Evolutionary conservation across 2,329 filamentous ascomycete species (phyloP).

Genomic region (Lasiodiplodia sp.): DNA sequence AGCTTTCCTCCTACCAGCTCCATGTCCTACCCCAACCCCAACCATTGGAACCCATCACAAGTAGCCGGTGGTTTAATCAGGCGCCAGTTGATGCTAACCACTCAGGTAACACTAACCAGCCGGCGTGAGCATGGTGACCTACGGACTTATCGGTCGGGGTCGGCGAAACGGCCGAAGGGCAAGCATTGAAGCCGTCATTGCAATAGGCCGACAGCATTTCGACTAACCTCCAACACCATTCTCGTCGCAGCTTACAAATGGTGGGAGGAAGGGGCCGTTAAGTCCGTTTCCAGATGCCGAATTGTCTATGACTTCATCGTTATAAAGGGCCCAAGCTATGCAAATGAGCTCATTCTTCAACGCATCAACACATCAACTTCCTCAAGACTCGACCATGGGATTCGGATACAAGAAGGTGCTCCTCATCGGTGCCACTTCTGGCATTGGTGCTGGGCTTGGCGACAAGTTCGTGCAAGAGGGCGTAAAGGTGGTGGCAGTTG

Average conservation of each 20-base stretch:
- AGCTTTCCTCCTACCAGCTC: background rate
- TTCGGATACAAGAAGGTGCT: constrained; percentile 61
- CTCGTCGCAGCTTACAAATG: constrained; percentile 4
- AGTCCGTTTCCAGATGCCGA: constrained; percentile 1
- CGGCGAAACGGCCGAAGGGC: background rate
- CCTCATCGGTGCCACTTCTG: constrained; percentile 61
- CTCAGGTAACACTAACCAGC: no score
- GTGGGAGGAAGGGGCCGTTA: background rate
- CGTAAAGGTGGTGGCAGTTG: constrained; percentile 57
- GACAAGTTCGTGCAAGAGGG: constrained; percentile 57
- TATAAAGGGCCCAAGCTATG: background rate
- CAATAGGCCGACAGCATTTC: background rate
- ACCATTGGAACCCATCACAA: background rate
- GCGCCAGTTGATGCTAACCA: background rate
- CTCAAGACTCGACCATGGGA: constrained; percentile 44
- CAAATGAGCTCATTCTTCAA: background rate
- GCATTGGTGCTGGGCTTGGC: constrained; percentile 60
- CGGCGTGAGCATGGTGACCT: background rate
- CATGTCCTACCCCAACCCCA: background rate
- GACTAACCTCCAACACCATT: constrained; percentile 3
- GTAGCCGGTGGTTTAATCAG: background rate
- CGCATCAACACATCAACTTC: background rate
- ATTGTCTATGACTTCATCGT: constrained; percentile 12
- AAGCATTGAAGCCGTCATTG: background rate
- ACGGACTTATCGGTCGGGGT: background rate